Base-by-base conservation (phyloP, 2,329 filamentous ascomycete genomes). In the Lithohypha guttulata region DNA sequence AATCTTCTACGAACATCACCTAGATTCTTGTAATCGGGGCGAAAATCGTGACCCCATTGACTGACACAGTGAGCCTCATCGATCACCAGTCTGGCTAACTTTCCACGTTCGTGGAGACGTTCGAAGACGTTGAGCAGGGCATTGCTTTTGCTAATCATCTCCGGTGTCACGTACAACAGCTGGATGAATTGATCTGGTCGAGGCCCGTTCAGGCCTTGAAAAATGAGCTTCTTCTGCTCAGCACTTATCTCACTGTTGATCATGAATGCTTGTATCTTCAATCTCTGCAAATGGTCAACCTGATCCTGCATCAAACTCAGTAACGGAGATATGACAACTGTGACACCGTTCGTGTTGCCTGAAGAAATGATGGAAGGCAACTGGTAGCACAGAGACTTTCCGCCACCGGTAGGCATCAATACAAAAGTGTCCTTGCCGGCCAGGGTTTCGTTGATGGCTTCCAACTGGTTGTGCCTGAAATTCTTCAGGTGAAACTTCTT, bases 1-100 rank as follows among this genome's bases (percentile, higher is more conserved):
- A 89, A 89, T 37, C 73, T 75, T 27, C 65, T 59, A 34, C 89
- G 75, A 29, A 95, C 66, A 42, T 77, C 71, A 19, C 87, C 85
- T 3, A 98, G 68, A 20, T 75, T 73, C 59, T 94, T 94, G 65
- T 98, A 98, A 57, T 96, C 89, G 1, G 87, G 89, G 31, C 93
- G 77, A 57, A 98, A 98, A 59, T 98, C 91, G 52, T 98, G 91
- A 1, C 91, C 91, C 91, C 91, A 98, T 66, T 98, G 87, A 59
- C 91, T 96, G 18, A 98, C 89, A 59, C 91, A 98, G 59, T 98
- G 91, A n/a, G 91, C 91, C 63, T 98, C 93, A 51, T 98, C 91
- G 46, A 98, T 93, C 38, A 98, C 91, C 34, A 98, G 76, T 18
- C 91, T 77, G 11, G 93, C 89, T 37, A 98, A 75, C 51, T 80